phyloP scores from a whole-genome alignment of 2,329 filamentous ascomycete genomes.

The Aspergillus sp. region DNA sequence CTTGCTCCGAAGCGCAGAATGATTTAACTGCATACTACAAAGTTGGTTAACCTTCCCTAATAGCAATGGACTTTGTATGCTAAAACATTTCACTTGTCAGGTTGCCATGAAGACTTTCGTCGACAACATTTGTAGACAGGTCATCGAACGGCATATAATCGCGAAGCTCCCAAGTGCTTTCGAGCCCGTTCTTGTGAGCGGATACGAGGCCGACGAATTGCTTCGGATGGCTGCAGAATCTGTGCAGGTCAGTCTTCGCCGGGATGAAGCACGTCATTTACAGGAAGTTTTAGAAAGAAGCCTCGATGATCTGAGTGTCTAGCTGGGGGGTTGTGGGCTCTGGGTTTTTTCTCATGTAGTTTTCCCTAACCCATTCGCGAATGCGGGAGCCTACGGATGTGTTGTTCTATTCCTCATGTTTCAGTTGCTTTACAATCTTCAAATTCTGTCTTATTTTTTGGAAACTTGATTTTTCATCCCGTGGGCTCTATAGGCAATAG shows the following conservation, averaged over 20 bases:
- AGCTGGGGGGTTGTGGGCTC: neutral
- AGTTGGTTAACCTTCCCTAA: slow-evolving; percentile 10
- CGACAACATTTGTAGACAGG: slow-evolving; percentile 28
- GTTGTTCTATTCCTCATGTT: too few relatives aligned
- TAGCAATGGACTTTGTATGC: neutral
- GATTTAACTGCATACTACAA: slow-evolving; percentile 28
- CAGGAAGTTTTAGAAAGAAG: neutral
- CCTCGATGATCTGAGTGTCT: neutral
- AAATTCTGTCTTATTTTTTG: too few relatives aligned
- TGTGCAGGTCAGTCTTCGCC: neutral
- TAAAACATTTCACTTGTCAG: slow-evolving; percentile 9
- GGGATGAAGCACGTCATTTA: neutral
- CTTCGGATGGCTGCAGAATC: slow-evolving; percentile 2
- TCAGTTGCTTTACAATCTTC: too few relatives aligned
- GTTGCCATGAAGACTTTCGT: slow-evolving; percentile 28
- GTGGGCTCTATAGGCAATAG: too few relatives aligned
- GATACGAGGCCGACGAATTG: neutral
- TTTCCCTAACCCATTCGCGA: neutral
- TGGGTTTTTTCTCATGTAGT: neutral
- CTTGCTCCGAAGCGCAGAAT: slow-evolving; percentile 22
- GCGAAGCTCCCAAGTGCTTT: neutral
- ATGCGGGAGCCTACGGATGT: neutral
- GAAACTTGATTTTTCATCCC: too few relatives aligned
- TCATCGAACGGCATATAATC: slow-evolving; percentile 20
- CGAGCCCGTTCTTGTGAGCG: neutral